Conservation (phyloP, 2,329 filamentous ascomycete genomes). For the Colletotrichum zoysiae region DNA sequence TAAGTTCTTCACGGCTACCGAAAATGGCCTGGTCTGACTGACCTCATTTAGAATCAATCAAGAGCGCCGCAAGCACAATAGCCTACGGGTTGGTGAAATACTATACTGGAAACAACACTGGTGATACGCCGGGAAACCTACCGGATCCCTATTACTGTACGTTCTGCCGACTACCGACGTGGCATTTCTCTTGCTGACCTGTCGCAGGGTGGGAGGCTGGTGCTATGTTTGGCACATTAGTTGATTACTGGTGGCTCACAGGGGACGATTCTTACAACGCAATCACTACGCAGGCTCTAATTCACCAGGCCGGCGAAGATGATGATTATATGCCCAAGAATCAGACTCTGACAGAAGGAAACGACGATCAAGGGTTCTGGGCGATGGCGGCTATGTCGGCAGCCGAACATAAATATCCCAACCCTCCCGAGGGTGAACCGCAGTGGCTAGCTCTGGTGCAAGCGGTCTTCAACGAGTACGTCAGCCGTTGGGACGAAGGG, state of each 20-base stretch:
- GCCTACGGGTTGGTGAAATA: constrained; percentile 54
- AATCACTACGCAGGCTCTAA: constrained; percentile 68
- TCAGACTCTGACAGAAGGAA: constrained; percentile 72
- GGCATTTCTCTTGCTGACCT: constrained; percentile 51
- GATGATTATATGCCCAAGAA: constrained; percentile 76
- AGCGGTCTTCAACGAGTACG: constrained; percentile 85
- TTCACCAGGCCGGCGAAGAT: constrained; percentile 70
- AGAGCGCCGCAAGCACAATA: constrained; percentile 52
- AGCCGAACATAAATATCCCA: constrained; percentile 80
- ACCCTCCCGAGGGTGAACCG: constrained; percentile 71
- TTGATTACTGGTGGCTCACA: constrained; percentile 81
- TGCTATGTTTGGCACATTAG: constrained; percentile 76
- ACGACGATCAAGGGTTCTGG: constrained; percentile 88
- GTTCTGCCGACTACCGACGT: constrained; percentile 48
- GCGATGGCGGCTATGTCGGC: constrained; percentile 83
- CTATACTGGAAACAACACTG: constrained; percentile 68
- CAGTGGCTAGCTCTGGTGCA: constrained; percentile 83
- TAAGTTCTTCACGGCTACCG: background rate
- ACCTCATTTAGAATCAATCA: constrained; percentile 48
- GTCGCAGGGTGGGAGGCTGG: constrained; percentile 76
- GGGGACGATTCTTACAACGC: constrained; percentile 76
- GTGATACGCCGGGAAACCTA: constrained; percentile 69
- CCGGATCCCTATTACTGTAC: constrained; percentile 67
- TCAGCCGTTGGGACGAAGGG: constrained; percentile 75
- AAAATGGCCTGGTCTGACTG: background rate